Percentiles rank a stretch among this genome's conserved stretches.
These are phyloP conservation scores for Juncus inflexus DNA, from an alignment of 176 grass and related monocot genomes.

Conservation along the genomic window DNA sequence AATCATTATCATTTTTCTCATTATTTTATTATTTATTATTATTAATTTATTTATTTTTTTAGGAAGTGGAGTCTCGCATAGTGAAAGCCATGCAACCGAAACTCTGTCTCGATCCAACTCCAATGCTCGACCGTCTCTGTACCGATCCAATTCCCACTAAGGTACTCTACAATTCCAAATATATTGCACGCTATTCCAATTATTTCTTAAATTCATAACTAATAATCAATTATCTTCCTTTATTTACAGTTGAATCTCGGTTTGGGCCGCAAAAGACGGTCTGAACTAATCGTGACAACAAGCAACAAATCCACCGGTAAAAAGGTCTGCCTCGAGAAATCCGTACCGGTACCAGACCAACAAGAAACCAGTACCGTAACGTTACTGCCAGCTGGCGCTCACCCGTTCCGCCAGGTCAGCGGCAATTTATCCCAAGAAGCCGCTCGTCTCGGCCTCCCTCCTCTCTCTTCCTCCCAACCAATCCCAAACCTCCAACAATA, in stretches of 20 bases:
- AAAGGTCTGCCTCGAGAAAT: conserved; percentile 80
- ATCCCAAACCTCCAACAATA: conserved; percentile 15
- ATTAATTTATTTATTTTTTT: conserved; percentile 30
- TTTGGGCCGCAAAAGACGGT: conserved; percentile 77
- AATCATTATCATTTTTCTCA: conserved; percentile 17
- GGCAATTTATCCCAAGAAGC: conserved; percentile 57
- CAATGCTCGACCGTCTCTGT: conserved; percentile 80
- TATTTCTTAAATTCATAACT: not conserved
- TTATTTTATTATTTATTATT: conserved; percentile 9
- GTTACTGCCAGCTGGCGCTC: conserved; percentile 39
- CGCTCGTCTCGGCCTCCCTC: conserved; percentile 40
- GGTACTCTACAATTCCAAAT: conserved; percentile 39
- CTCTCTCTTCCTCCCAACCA: conserved; percentile 34
- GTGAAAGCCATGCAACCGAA: conserved; percentile 77
- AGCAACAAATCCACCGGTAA: conserved; percentile 71
- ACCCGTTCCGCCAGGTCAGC: conserved; percentile 40
- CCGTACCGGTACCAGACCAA: not conserved
- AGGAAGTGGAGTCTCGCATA: conserved; percentile 94
- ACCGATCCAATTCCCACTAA: conserved; percentile 66
- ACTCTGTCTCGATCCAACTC: conserved; percentile 89
- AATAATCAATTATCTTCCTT: conserved; percentile 25
- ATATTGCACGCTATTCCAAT: not conserved
- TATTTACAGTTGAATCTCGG: conserved; percentile 78
- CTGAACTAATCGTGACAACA: conserved; percentile 60
- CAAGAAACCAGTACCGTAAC: conserved; percentile 31